Percentiles rank a stretch among this genome's conserved stretches.
Conservation (phyloP, 169 alveolate genomes). For the Plasmodium sp. region DNA sequence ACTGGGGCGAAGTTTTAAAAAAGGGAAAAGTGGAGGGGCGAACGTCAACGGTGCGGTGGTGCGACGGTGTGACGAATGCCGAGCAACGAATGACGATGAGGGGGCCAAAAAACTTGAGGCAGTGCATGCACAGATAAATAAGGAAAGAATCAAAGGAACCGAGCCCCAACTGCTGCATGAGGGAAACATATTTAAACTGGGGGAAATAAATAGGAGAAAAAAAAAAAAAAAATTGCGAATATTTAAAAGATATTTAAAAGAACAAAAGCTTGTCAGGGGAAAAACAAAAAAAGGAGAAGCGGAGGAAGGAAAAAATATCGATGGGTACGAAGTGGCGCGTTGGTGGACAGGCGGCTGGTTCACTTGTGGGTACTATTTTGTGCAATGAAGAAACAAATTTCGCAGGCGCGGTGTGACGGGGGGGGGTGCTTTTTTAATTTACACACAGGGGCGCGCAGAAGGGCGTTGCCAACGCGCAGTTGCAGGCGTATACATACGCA, state of each 20-base stretch:
- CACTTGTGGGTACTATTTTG: not conserved
- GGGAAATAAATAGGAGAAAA: slow-evolving; percentile 3
- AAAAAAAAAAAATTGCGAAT: not conserved
- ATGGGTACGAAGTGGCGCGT: not conserved
- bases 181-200: not conserved
- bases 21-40: not conserved
- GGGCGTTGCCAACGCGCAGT: not conserved
- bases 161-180: not conserved
- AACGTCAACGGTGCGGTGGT: not conserved
- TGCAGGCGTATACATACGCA: slow-evolving; percentile 6
- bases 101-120: not conserved
- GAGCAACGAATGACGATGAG: not conserved
- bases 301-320: not conserved
- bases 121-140: not conserved
- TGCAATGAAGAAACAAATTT: not conserved
- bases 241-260: slow-evolving; percentile 74
- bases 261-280: slow-evolving; percentile 44
- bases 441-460: not conserved
- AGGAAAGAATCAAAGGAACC: slow-evolving; percentile 1
- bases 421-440: not conserved
- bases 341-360: not conserved
- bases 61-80: not conserved
- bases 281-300: not conserved
- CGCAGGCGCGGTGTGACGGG: not conserved
- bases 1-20: not conserved